Evolutionary conservation across 2,329 filamentous ascomycete genomes (phyloP), one percentile per base, ranked within the genome.

Genomic region (Xylaria sp.): DNA sequence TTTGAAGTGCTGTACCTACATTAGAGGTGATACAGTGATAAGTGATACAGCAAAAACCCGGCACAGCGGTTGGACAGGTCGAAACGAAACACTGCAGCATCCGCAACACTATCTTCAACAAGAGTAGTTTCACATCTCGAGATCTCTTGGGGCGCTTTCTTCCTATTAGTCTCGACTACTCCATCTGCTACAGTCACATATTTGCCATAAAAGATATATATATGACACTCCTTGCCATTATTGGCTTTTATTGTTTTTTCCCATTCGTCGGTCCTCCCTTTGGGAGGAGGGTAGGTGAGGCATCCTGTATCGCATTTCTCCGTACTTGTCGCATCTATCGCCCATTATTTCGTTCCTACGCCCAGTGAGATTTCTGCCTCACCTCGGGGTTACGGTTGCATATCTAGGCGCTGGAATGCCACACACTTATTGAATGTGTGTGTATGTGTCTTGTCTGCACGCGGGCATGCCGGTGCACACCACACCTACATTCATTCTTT

Each of bases 51-150:
- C 34, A 13, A 57, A 57, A 52, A 48, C 62, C 52, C 52, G 44
- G 51, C 15, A 18, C 54, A n/a, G 57, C 44, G 51, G 63, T 48
- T 56, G 23, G 41, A 28, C 23, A 20, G 61, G 25, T 32, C 9
- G 62, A 71, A 69, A 71, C 63, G 67, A 71, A 69, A 66, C 63
- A 69, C 61, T 54, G 32, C 66, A 61, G 61, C 55, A 65, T 57
- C 56, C 51, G 58, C 50, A 32, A 61, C 63, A 66, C 37, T 51
- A 66, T 59, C 70, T 65, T 70, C 56, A 65, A 70, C 70, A 59
- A 51, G 20, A 70, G 46, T 7, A 25, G 70, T 71, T 71, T 71
- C 70, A 71, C 37, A 63, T 59, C 34, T n/a, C 18, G 28, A 9
- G 56, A 63, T 59, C 34, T n/a, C 18, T 28, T 15, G 56, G 51